A percentile compares a stretch with the other conserved stretches of the same genome.
Evolutionary conservation across 371 early-diverging fungal species (phyloP).

Genomic region (Syncephalis fuscata): DNA sequence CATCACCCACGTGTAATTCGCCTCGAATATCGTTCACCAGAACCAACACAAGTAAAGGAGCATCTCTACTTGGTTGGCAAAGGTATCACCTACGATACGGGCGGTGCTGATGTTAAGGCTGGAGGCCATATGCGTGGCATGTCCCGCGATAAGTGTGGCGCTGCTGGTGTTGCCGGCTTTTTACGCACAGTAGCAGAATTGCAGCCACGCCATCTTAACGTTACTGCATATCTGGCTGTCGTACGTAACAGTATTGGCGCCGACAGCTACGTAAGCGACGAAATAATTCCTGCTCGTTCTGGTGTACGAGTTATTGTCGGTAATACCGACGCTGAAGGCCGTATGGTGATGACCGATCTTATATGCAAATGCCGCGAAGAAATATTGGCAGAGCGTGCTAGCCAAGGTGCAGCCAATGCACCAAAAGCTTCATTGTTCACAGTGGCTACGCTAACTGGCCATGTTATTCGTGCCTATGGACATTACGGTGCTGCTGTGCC

Average conservation of each 20-base stretch:
- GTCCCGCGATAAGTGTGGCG: constrained; percentile 86
- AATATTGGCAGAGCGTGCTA: constrained; percentile 30
- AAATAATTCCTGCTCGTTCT: constrained; percentile 57
- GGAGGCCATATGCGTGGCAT: constrained; percentile 78
- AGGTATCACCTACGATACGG: constrained; percentile 84
- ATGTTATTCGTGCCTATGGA: constrained; percentile 63
- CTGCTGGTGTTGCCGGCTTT: constrained; percentile 72
- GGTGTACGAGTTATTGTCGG: constrained; percentile 70
- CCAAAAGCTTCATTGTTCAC: constrained; percentile 46
- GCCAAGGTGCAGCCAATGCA: too few species aligned
- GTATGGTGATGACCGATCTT: constrained; percentile 80
- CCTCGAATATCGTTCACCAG: constrained; percentile 60
- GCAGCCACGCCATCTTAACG: constrained; percentile 43
- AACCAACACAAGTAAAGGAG: constrained; percentile 58
- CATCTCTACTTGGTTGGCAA: constrained; percentile 79
- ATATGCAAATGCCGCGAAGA: constrained; percentile 59
- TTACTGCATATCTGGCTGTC: constrained; percentile 52
- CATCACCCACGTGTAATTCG: constrained; percentile 66
- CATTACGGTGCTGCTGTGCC: constrained; percentile 60
- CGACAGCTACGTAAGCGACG: constrained; percentile 67
- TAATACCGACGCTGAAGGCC: constrained; percentile 86
- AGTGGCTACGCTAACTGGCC: constrained; percentile 78
- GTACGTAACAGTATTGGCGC: constrained; percentile 73
- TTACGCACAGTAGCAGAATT: constrained; percentile 47
- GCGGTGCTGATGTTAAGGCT: constrained; percentile 75